Evolutionary conservation across 75 land plant species (phyloP), one percentile per base, ranked within the genome.

Genomic region (Azolla pinnata): DNA sequence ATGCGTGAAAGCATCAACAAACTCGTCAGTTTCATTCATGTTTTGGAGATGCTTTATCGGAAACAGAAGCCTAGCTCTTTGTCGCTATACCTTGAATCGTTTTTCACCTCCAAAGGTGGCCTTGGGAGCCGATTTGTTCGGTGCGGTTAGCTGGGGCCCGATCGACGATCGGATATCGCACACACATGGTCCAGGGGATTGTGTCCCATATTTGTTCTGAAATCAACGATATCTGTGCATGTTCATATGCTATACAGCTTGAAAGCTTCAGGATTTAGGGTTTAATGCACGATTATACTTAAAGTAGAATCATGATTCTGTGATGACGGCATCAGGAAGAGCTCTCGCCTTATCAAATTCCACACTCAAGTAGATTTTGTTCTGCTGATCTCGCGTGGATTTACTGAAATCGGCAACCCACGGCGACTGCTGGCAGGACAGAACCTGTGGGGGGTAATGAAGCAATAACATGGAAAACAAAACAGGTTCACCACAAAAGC

Each of bases 171-270:
- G 46, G 2, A 29, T 28, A 33, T 49, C 64, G 19, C 50, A 61
- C 5, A 61, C 64, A 28, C 29, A 29, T 20, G 69, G 69, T 47
- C 69, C 69, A 28, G 69, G 69, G 58, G 69, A 67, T 12, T 61
- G 64, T 28, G 64, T 46, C n/a, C 64, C 64, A 46, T 35, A 61
- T 29, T 61, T 61, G 31, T 29, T 32, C 64, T 61, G 30, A 17
- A 1, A 47, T 28, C 47, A 1, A 38, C 7, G 42, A 38, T n/a
- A n/a, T n/a, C n/a, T n/a, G n/a, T n/a, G n/a, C n/a, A n/a, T n/a
- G n/a, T n/a, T n/a, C n/a, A n/a, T n/a, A n/a, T n/a, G n/a, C n/a
- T n/a, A n/a, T n/a, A n/a, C n/a, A n/a, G n/a, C n/a, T n/a, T n/a
- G n/a, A n/a, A n/a, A n/a, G n/a, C n/a, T n/a, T n/a, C n/a, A n/a